Percentiles rank a stretch among this genome's conserved stretches.
These are phyloP conservation scores for Dionaea muscipula DNA, from an alignment of 179 eudicot species.

Conservation along the genomic window DNA sequence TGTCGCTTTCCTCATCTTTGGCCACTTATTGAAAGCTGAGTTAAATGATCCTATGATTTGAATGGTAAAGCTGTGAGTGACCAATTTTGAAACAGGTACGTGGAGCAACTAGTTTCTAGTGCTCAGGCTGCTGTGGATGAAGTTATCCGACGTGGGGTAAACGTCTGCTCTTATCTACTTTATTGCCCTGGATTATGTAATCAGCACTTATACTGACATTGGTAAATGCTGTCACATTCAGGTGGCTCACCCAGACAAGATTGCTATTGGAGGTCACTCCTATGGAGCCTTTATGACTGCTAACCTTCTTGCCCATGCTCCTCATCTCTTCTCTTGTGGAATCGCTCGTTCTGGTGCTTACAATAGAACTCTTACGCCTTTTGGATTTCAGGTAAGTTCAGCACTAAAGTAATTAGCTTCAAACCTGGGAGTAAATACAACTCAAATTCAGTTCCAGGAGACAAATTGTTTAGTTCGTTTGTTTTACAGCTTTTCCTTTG, in stretches of 20 bases:
- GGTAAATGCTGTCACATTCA: slow-evolving; percentile 17
- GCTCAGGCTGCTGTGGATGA: slow-evolving; percentile 98
- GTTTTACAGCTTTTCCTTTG: not conserved
- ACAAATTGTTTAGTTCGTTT: not conserved
- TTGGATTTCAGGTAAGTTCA: slow-evolving; percentile 76
- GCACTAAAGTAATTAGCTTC: not conserved
- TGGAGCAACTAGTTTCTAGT: slow-evolving; percentile 86
- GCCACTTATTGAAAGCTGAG: no score
- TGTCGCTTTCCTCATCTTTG: no score
- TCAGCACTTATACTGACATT: not conserved
- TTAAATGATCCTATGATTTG: not conserved
- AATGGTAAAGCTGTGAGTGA: not conserved
- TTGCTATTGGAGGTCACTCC: slow-evolving; percentile 96
- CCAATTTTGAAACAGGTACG: slow-evolving; percentile 41
- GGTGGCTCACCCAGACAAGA: slow-evolving; percentile 93
- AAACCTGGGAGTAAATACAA: not conserved
- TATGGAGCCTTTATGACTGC: slow-evolving; percentile 99
- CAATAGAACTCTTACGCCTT: slow-evolving; percentile 93
- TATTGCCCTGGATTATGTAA: not conserved
- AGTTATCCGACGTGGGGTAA: slow-evolving; percentile 78
- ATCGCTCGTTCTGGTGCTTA: slow-evolving; percentile 97
- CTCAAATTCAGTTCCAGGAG: not conserved
- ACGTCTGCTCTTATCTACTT: slow-evolving; percentile 12
- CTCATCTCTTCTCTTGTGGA: slow-evolving; percentile 92
- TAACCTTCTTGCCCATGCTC: slow-evolving; percentile 90